Evolutionary conservation across 768 basidiomycete species (phyloP), one percentile per base, ranked within the genome.

Genomic region (Termitomyces sp.): DNA sequence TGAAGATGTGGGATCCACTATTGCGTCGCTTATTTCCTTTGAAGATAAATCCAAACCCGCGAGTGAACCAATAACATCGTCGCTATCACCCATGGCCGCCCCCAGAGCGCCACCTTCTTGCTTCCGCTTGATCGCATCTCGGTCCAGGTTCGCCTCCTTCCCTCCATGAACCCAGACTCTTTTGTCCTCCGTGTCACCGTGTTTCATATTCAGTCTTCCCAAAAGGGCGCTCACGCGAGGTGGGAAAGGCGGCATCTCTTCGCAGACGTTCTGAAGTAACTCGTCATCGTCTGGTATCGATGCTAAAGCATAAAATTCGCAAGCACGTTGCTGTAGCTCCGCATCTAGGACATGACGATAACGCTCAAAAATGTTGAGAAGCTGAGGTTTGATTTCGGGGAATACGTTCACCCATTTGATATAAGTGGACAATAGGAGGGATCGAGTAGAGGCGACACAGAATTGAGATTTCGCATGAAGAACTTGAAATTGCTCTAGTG

Each of bases 391-490:
- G 74, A 99, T 97, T 71, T 99, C 97, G 20, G 97, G 97, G 72
- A 98, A 99, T 56, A 99, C 92, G 69, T 99, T 99, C 61, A 97
- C 94, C 96, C 96, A 98, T 82, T 99, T 99, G 76, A 98, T 88
- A 69, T 99, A 99, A 0, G 97, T 98, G 12, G 97, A 96, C 36
- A 99, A 79, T 27, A 99, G 83, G 31, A 99, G 79, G 0, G 95
- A 89, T 34, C 96, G 85, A 8, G 97, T 98, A 31, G 94, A 76
- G 5, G 95, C 94, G 37, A 90, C 82, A 68, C 95, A 97, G 68
- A 93, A 91, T 69, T 96, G 94, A 14, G 94, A 95, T 69, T 98
- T 98, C 7, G 92, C 85, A 72, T 99, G 95, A 6, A 98, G 74
- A 3, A 89, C 77, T 62, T 91, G 90, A 71, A 98, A 97, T 65